Evolutionary conservation across 257 asterid genomes (phyloP).

Genomic region (Nicotiana benthamiana): DNA sequence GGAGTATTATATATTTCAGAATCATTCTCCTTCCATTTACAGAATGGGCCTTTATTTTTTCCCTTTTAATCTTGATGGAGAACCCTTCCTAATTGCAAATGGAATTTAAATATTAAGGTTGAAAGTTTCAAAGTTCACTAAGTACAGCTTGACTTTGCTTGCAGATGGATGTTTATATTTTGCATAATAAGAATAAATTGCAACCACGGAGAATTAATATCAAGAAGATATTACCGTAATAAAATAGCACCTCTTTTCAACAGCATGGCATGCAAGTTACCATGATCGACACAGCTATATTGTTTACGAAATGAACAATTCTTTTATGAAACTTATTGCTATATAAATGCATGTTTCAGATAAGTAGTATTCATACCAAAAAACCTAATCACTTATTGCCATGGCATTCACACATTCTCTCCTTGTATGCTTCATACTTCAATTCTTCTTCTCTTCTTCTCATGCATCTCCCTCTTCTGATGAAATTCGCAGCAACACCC

Average conservation of each 20-base stretch:
- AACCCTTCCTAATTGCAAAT: neutral
- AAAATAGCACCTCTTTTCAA: neutral
- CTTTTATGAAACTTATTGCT: neutral
- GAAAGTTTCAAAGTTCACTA: neutral
- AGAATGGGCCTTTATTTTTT: neutral
- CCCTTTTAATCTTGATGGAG: neutral
- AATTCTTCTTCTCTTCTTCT: neutral
- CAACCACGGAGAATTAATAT: neutral
- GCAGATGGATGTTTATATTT: too few relatives aligned
- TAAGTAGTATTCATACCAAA: neutral
- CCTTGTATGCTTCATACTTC: neutral
- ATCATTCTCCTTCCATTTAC: neutral
- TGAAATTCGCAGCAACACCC: constrained; percentile 17
- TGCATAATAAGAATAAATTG: neutral
- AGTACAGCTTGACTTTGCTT: neutral
- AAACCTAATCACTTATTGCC: neutral
- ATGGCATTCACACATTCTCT: neutral
- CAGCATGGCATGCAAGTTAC: constrained; percentile 1
- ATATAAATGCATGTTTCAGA: neutral
- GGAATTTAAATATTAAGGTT: neutral
- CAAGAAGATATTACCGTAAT: neutral
- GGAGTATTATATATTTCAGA: neutral
- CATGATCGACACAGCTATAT: neutral
- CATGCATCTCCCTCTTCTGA: constrained; percentile 3
- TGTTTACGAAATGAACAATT: neutral